Base-by-base conservation (phyloP, 768 basidiomycete genomes). In the Calocybe indica region DNA sequence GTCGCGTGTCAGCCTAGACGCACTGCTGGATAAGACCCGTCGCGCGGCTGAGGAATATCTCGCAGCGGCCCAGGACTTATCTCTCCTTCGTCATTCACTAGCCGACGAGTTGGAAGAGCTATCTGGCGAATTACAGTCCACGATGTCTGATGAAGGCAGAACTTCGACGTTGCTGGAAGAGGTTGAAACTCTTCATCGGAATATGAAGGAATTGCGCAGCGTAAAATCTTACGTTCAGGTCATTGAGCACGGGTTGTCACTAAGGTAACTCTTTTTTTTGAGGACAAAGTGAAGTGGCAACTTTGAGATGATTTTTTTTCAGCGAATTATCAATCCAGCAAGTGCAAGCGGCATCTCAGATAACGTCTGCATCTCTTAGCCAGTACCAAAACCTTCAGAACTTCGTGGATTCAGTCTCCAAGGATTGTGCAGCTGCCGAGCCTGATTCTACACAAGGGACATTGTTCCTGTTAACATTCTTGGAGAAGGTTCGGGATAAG, bases 221-320 rank as follows among this genome's bases (percentile, higher is more conserved):
- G 80, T 92, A 14, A 80, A 80, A 56, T 73, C 75, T 22, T 96
- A 95, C 64, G 82, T 88, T 7, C 78, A 80, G 43, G 70, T 92
- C 10, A 70, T 93, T 39, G 78, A 90, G 53, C 78, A 75, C 58
- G 82, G 80, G 5, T 66, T 94, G 52, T 67, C 73, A 34, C 72
- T 90, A 32, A 87, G 91, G 93, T 91, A 52, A 52, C 75, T 47
- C 2, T 43, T 7, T 10, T 31, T 48, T 29, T 30, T 15, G 31
- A 32, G 45, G 12, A 34, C 7, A 31, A 10, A 30, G 9, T 12
- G 48, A 34, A 37, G 7, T 45, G 41, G 35, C 43, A 32, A n/a
- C 30, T 47, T 3, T 50, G 47, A 49, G 45, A 49, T 41, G 32
- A 37, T 51, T 47, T 12, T 37, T 48, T 40, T 38, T 14, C 53